Percentiles rank a stretch among this genome's conserved stretches.
phyloP scores from a whole-genome alignment of 2,329 filamentous ascomycete species.

The Paecilomyces sp. region DNA sequence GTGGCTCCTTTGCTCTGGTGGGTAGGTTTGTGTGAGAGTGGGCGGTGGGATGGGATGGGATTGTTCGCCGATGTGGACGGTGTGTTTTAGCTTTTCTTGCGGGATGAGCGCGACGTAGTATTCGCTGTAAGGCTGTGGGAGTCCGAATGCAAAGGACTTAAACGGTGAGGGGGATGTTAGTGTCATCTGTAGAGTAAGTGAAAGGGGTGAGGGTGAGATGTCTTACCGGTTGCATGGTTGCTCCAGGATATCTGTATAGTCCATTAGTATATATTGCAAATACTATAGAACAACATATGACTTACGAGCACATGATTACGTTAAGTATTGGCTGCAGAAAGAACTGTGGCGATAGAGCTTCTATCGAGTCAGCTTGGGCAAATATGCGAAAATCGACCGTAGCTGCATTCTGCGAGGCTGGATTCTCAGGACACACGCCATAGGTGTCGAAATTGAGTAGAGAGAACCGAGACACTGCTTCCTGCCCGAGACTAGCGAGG shows the following conservation, averaged over 20 bases:
- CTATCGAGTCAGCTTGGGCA: conserved; percentile 38
- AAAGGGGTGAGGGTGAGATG: not conserved
- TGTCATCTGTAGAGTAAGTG: not conserved
- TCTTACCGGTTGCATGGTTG: conserved; percentile 23
- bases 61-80: conserved; percentile 12
- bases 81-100: conserved; percentile 16
- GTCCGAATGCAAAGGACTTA: not conserved
- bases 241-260: conserved; percentile 25
- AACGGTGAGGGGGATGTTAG: conserved; percentile 2
- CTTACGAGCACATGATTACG: conserved; percentile 29
- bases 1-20: conserved; percentile 8
- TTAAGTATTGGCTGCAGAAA: conserved; percentile 32
- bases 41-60: conserved; percentile 12
- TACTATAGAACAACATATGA: too few species aligned
- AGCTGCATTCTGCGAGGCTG: conserved; percentile 34
- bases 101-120: conserved; percentile 22
- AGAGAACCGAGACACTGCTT: conserved; percentile 24
- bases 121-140: conserved; percentile 14
- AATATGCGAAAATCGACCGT: conserved; percentile 38
- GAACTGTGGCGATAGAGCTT: conserved; percentile 21
- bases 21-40: conserved; percentile 13
- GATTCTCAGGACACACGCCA: conserved; percentile 23
- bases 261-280: too few species aligned
- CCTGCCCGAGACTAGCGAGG: conserved; percentile 28
- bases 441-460: conserved; percentile 22